Evolutionary conservation across 495 filamentous ascomycete genomes (phyloP).

Genomic region (Thermothielavioides terrestris): DNA sequence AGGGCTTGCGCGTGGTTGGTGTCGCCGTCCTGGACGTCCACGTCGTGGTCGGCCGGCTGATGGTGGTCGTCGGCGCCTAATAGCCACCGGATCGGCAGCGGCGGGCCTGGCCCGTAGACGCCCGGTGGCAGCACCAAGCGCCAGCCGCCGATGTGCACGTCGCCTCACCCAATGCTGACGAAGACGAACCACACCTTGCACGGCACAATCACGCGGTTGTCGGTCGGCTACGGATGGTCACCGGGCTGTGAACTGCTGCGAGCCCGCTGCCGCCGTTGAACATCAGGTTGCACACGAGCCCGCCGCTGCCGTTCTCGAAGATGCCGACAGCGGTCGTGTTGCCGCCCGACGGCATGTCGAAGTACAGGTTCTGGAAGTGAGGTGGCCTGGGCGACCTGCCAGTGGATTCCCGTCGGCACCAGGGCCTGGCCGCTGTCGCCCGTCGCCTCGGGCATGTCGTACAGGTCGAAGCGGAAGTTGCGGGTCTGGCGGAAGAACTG

Average conservation of each 20-base stretch:
- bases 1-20: no score
- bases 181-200: no score
- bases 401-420: conserved; percentile 63
- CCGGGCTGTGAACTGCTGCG: conserved; percentile 36
- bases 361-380: conserved; percentile 65
- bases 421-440: conserved; percentile 30
- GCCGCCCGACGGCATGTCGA: background rate
- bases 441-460: conserved; percentile 38
- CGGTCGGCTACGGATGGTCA: no score
- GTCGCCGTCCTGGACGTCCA: no score
- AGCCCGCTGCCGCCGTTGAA: conserved; percentile 76
- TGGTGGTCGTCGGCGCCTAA: no score
- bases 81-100: no score
- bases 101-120: no score
- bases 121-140: no score
- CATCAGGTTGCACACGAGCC: conserved; percentile 67
- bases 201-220: no score
- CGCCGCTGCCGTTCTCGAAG: conserved; percentile 81
- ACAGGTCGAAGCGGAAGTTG: conserved; percentile 82
- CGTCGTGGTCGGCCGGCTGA: no score
- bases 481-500: conserved; percentile 93
- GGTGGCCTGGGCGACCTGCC: conserved; percentile 88
- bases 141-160: no score
- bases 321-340: conserved; percentile 47
- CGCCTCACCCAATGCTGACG: no score